phyloP scores from a whole-genome alignment of 2,329 filamentous ascomycete species.

The Cytospora paraplurivora region DNA sequence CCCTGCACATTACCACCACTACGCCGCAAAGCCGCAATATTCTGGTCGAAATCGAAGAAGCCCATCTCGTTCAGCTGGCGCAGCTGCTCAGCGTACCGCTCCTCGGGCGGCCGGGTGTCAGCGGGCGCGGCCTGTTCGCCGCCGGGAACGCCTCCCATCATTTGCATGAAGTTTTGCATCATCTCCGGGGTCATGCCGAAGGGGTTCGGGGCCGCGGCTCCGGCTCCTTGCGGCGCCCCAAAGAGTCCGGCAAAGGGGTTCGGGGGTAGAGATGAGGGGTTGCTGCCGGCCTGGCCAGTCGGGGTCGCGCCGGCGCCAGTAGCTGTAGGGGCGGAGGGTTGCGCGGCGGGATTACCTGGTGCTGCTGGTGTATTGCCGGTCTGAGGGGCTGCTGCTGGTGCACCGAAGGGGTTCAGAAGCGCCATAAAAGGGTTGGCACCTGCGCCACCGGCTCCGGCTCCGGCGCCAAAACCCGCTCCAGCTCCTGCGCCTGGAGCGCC shows the following conservation, averaged over 20 bases:
- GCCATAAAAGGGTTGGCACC: conserved; percentile 42
- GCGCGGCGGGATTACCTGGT: conserved; percentile 29
- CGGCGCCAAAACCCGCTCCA: conserved; percentile 17
- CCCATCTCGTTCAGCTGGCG: conserved; percentile 98
- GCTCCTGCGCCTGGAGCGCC: conserved; percentile 32
- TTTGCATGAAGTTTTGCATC: conserved; percentile 56
- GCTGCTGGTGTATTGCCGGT: conserved; percentile 34
- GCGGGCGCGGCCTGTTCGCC: conserved; percentile 55
- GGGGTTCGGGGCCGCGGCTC: conserved; percentile 40
- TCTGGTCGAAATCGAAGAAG: conserved; percentile 94
- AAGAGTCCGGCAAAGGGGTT: conserved; percentile 74
- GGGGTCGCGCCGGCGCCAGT: conserved; percentile 32
- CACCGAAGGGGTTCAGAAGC: conserved; percentile 47
- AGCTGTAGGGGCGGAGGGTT: conserved; percentile 32
- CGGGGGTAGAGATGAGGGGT: conserved; percentile 46
- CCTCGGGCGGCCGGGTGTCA: conserved; percentile 89
- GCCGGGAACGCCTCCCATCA: conserved; percentile 45
- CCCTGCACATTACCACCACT: conserved; percentile 94
- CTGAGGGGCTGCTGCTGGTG: conserved; percentile 35
- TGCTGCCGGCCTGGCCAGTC: conserved; percentile 31
- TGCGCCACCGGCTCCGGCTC: conserved; percentile 31
- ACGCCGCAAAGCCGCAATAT: conserved; percentile 82
- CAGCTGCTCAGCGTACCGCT: conserved; percentile 87
- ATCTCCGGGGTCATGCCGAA: conserved; percentile 56
- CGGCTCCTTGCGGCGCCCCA: conserved; percentile 41